A percentile compares a stretch with the other conserved stretches of the same genome.
Conservation (phyloP, 1,139 yeast genomes). For the Blastobotrys illinoisensis region DNA sequence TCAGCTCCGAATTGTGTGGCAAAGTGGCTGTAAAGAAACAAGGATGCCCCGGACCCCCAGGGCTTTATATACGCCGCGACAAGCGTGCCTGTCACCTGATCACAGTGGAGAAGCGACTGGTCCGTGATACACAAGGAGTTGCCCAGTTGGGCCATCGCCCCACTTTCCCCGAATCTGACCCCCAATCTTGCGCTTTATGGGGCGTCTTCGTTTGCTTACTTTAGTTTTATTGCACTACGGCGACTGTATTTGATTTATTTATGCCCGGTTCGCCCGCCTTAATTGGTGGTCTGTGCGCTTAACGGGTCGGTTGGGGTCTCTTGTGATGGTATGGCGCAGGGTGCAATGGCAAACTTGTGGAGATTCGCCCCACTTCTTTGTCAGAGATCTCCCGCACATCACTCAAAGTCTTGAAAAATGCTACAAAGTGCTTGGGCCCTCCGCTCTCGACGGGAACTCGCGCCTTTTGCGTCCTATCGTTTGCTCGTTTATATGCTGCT, state of each 20-base stretch:
- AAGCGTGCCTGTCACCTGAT: not conserved
- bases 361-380: not conserved
- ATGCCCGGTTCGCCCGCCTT: no score
- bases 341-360: not conserved
- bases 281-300: no score
- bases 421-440: not conserved
- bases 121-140: not conserved
- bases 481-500: no score
- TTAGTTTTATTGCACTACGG: no score
- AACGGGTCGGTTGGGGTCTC: not conserved
- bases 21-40: not conserved
- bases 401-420: not conserved
- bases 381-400: not conserved
- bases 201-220: no score
- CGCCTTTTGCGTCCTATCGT: no score
- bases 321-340: not conserved
- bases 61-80: not conserved
- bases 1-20: not conserved
- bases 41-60: not conserved
- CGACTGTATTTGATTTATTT: no score
- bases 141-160: constrained; percentile 1
- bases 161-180: not conserved
- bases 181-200: no score
- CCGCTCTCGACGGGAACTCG: not conserved
- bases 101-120: not conserved